These are phyloP conservation scores for Gloeopeniophorella convolvens DNA, from an alignment of 768 basidiomycete species.

Conservation along the genomic window DNA sequence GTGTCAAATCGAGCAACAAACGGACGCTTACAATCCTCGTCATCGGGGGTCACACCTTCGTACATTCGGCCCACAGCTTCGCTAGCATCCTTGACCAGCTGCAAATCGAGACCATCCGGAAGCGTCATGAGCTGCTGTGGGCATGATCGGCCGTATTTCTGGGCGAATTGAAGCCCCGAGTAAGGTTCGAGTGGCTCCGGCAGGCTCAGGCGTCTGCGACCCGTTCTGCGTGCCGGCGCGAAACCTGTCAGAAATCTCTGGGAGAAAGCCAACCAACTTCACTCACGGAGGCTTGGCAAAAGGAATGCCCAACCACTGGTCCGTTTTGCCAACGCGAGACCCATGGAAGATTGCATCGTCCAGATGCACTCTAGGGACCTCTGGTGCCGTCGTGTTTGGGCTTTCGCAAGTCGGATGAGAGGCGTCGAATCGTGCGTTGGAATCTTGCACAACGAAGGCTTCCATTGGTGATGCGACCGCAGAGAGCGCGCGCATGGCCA, in stretches of 20 bases:
- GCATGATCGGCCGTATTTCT: conserved; percentile 20
- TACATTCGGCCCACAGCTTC: not conserved
- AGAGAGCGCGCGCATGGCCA: not conserved
- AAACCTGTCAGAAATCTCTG: not conserved
- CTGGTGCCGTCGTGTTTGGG: not conserved
- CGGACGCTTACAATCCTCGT: conserved; percentile 11
- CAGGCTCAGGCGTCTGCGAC: conserved; percentile 31
- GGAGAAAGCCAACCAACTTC: not conserved
- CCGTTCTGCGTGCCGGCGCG: conserved; percentile 20
- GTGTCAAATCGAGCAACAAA: not conserved
- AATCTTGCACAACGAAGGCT: not conserved
- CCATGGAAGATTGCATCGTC: conserved; percentile 28
- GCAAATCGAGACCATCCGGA: not conserved
- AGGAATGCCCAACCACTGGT: conserved; percentile 34
- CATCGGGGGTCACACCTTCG: not conserved
- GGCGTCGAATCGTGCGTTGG: not conserved
- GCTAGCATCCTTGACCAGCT: not conserved
- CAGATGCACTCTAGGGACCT: conserved; percentile 22
- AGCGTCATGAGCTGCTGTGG: conserved; percentile 18
- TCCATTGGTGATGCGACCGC: not conserved
- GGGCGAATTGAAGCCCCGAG: conserved; percentile 13
- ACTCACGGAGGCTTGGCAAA: conserved; percentile 34
- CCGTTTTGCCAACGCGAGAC: conserved; percentile 20
- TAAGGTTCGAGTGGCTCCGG: conserved; percentile 22
- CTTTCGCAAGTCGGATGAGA: not conserved